phyloP scores from a whole-genome alignment of 2,329 filamentous ascomycete genomes.

The Colletotrichum sp. region DNA sequence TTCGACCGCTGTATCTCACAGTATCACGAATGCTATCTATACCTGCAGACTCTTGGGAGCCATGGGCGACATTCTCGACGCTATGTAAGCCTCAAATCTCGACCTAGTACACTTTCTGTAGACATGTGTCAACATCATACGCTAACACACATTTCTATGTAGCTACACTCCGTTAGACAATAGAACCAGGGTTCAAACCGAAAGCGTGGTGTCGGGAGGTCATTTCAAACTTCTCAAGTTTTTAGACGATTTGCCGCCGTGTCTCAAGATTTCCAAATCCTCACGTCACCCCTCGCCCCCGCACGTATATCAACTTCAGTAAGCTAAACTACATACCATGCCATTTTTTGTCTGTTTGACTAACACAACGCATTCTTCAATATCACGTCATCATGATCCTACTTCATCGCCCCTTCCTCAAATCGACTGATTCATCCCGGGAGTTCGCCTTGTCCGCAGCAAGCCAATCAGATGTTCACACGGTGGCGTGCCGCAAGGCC shows the following conservation, averaged over 20 bases:
- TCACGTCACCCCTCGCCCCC: background rate
- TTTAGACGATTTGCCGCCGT: background rate
- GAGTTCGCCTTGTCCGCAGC: background rate
- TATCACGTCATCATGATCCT: background rate
- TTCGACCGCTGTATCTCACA: background rate
- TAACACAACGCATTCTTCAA: background rate
- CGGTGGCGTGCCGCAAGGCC: background rate
- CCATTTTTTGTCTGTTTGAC: accelerated
- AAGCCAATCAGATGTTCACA: background rate
- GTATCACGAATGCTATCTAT: background rate
- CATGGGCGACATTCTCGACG: background rate
- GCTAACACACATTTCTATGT: background rate
- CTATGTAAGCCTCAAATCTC: background rate
- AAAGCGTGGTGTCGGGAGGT: background rate
- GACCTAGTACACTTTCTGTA: background rate
- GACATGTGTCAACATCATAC: accelerated
- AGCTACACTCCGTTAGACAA: background rate
- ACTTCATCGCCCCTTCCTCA: background rate
- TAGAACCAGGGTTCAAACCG: background rate
- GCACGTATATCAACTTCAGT: background rate
- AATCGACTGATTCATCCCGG: background rate
- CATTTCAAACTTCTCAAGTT: background rate
- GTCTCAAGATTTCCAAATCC: background rate
- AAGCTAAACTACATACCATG: accelerated
- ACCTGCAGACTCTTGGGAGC: background rate